phyloP scores from a whole-genome alignment of 2,329 filamentous ascomycete genomes.

The Colletotrichum nymphaeae region DNA sequence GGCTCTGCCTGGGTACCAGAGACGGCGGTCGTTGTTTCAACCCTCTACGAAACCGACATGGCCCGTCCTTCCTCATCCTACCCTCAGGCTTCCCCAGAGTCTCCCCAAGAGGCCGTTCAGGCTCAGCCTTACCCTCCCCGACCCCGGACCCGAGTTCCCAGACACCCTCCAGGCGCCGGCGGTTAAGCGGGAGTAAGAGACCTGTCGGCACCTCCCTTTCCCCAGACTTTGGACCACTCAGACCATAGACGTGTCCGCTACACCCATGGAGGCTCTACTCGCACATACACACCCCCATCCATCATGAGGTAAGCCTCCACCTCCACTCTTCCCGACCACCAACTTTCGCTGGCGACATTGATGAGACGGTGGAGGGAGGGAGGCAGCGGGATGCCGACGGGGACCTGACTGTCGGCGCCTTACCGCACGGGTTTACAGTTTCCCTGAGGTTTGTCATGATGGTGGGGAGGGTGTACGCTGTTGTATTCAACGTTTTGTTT shows the following conservation, averaged over 20 bases:
- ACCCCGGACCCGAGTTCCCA: background rate
- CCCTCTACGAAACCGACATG: background rate
- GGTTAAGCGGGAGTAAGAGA: background rate
- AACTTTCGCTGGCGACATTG: background rate
- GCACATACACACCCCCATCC: background rate
- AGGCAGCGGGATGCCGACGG: background rate
- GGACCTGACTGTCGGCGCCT: background rate
- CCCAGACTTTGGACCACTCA: background rate
- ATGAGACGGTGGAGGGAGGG: background rate
- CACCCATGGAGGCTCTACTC: background rate
- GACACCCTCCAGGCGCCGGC: too few relatives aligned
- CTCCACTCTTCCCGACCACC: background rate
- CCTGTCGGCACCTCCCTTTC: background rate
- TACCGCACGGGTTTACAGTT: background rate
- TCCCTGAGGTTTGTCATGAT: background rate
- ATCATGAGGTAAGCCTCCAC: background rate
- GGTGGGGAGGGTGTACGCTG: background rate
- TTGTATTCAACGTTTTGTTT: background rate
- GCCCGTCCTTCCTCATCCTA: background rate
- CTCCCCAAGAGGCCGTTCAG: background rate
- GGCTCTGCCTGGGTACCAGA: background rate
- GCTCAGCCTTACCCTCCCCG: background rate
- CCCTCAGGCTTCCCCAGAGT: background rate
- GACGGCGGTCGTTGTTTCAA: slow-evolving; percentile 1
- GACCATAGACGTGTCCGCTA: background rate